These are phyloP conservation scores for Meyerozyma guilliermondii DNA, from an alignment of 1,139 yeast species.

Conservation along the genomic window DNA sequence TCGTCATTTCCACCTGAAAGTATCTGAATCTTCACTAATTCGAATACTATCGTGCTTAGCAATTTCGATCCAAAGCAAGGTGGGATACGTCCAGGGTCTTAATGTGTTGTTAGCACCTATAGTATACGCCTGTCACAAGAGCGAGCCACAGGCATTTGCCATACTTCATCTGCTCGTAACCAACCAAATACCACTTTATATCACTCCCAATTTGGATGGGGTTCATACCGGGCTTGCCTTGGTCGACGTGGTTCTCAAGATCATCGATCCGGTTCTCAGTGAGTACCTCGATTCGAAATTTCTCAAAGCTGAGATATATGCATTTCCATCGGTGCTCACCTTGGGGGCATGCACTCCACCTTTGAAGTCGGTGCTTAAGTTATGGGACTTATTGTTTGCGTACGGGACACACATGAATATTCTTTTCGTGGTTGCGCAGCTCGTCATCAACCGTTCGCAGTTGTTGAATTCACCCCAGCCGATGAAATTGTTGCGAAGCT, in stretches of 20 bases:
- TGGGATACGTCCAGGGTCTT: constrained; percentile 84
- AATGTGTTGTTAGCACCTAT: constrained; percentile 86
- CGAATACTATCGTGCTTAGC: constrained; percentile 75
- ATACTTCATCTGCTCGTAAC: constrained; percentile 56
- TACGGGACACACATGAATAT: constrained; percentile 89
- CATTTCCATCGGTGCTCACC: constrained; percentile 83
- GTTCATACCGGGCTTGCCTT: constrained; percentile 72
- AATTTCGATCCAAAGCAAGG: constrained; percentile 31
- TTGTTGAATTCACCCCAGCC: constrained; percentile 61
- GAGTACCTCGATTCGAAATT: constrained; percentile 58
- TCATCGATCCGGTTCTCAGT: constrained; percentile 70
- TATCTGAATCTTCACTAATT: constrained; percentile 62
- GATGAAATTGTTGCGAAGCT: constrained; percentile 66
- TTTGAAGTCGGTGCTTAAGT: constrained; percentile 60
- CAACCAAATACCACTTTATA: constrained; percentile 69
- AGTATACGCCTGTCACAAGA: constrained; percentile 60
- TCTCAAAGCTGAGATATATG: constrained; percentile 78
- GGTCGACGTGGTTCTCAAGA: constrained; percentile 65
- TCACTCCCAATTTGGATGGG: constrained; percentile 74
- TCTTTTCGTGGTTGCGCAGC: constrained; percentile 78
- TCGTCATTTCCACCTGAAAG: constrained; percentile 56
- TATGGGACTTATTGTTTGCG: constrained; percentile 91
- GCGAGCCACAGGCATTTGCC: constrained; percentile 85
- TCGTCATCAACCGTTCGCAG: constrained; percentile 61
- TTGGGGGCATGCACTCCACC: constrained; percentile 91